These are phyloP conservation scores for Zymoseptoria crescenta DNA, from an alignment of 2,329 filamentous ascomycete genomes.

Conservation along the genomic window DNA sequence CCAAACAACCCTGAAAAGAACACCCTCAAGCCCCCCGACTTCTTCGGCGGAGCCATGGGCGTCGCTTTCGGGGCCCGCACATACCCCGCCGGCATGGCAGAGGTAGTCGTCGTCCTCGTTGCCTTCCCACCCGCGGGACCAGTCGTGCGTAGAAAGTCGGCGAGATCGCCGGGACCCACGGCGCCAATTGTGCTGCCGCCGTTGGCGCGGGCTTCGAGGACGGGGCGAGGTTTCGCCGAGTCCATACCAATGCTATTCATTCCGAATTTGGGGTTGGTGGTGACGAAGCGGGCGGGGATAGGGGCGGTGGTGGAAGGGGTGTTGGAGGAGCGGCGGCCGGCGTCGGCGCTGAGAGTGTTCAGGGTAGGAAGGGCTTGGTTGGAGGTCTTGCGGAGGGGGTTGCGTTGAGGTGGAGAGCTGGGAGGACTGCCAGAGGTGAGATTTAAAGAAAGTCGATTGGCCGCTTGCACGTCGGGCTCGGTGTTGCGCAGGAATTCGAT, in stretches of 20 bases:
- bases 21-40: not conserved
- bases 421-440: not conserved
- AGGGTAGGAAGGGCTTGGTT: conserved; percentile 6
- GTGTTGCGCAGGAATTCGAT: conserved; percentile 66
- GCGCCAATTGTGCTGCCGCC: conserved; percentile 4
- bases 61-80: not conserved
- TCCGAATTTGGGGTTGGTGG: conserved; percentile 1
- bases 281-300: not conserved
- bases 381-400: not conserved
- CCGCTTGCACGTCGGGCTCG: conserved; percentile 40
- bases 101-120: not conserved
- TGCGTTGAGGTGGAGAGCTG: conserved; percentile 2
- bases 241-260: conserved; percentile 12
- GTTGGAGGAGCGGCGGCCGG: conserved; percentile 4
- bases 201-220: conserved; percentile 8
- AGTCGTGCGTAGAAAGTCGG: conserved; percentile 13
- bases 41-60: not conserved
- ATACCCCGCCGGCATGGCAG: not conserved
- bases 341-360: conserved; percentile 13
- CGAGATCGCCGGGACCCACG: conserved; percentile 9
- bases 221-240: conserved; percentile 8
- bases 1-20: not conserved
- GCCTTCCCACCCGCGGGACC: conserved; percentile 1
- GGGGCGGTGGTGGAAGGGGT: conserved; percentile 1
- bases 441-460: conserved; percentile 1